Percentiles rank a stretch among this genome's conserved stretches.
phyloP scores from a whole-genome alignment of 2,329 filamentous ascomycete species.

The Huntiella savannae region DNA sequence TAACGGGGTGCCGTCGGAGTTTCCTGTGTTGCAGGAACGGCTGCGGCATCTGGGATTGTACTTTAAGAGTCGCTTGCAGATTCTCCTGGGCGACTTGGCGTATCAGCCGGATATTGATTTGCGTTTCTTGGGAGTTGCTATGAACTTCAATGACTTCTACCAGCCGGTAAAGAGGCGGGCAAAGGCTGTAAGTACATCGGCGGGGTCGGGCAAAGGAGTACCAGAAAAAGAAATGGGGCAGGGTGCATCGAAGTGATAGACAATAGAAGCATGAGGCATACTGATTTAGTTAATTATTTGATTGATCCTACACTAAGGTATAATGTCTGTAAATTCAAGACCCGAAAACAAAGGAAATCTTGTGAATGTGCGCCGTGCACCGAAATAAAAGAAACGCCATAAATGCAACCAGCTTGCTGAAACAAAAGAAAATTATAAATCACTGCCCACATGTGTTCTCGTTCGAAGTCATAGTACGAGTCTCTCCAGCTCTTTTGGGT shows the following conservation, averaged over 20 bases:
- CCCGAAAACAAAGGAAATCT: too few species aligned
- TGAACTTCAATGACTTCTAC: conserved; percentile 99
- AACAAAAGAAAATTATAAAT: too few species aligned
- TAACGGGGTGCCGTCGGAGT: conserved; percentile 41
- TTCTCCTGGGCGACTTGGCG: conserved; percentile 72
- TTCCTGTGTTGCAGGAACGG: conserved; percentile 57
- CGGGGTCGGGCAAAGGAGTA: background rate
- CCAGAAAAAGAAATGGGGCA: background rate
- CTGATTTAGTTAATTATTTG: background rate
- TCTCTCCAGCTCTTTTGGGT: too few species aligned
- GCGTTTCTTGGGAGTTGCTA: conserved; percentile 84
- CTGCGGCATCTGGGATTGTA: conserved; percentile 53
- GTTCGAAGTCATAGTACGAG: too few species aligned
- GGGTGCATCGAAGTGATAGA: background rate
- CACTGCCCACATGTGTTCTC: too few species aligned
- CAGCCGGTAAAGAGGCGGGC: conserved; percentile 51
- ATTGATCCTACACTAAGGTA: too few species aligned
- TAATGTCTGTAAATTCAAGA: too few species aligned
- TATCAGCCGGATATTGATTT: conserved; percentile 92
- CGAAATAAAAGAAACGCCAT: too few species aligned
- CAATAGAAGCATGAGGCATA: background rate
- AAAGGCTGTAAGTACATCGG: conserved; percentile 16
- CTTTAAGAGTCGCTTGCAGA: conserved; percentile 59
- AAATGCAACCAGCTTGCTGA: too few species aligned
- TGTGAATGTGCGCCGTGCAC: too few species aligned